These are phyloP conservation scores for Eucalyptus tenuipes DNA, from an alignment of 345 rosid species.

Conservation along the genomic window DNA sequence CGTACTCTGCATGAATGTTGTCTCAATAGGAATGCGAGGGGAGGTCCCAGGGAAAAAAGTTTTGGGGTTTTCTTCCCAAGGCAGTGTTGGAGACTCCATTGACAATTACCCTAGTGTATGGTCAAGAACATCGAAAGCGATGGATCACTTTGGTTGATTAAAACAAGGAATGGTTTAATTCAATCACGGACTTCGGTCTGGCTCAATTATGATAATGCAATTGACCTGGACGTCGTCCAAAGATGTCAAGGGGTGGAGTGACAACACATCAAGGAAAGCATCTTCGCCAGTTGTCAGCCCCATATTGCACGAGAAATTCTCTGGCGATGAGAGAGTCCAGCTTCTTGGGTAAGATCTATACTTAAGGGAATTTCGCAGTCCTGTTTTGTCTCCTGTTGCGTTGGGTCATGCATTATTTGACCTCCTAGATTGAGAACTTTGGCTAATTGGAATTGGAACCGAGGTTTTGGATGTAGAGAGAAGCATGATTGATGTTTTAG, in stretches of 20 bases:
- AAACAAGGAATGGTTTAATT: background rate
- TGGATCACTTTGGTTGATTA: background rate
- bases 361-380: background rate
- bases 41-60: background rate
- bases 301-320: background rate
- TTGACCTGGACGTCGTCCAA: background rate
- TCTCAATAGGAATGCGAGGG: background rate
- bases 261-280: background rate
- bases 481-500: background rate
- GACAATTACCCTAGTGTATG: background rate
- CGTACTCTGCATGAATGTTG: background rate
- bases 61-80: background rate
- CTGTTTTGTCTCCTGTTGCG: background rate
- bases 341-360: background rate
- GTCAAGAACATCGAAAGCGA: background rate
- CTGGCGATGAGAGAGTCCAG: background rate
- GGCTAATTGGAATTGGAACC: background rate
- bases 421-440: background rate
- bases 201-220: background rate
- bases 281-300: background rate
- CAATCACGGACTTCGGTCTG: background rate
- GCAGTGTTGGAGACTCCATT: background rate
- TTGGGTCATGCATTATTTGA: background rate
- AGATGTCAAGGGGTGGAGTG: background rate
- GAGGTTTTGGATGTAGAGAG: background rate